Percentiles rank a stretch among this genome's conserved stretches.
Evolutionary conservation across 306 rosid genomes (phyloP).

Genomic region (Vigna trinervia): DNA sequence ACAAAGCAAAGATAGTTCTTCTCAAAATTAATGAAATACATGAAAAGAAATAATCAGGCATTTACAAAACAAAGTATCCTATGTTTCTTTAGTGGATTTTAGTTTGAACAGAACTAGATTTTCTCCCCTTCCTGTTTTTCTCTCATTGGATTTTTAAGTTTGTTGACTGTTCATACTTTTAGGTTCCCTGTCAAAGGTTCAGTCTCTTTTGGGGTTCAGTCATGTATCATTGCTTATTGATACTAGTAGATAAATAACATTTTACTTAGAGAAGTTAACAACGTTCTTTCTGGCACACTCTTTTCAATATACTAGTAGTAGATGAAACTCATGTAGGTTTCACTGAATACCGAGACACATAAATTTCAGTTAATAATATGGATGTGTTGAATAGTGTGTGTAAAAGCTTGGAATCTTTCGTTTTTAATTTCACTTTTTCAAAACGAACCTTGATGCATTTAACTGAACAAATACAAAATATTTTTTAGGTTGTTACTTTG

Average conservation of each 20-base stretch:
- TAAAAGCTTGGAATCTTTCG: not conserved
- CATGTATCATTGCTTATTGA: not conserved
- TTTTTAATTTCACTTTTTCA: not conserved
- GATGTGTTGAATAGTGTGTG: not conserved
- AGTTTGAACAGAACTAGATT: not conserved
- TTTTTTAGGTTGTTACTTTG: slow-evolving; percentile 25
- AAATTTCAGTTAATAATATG: not conserved
- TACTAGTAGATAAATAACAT: not conserved
- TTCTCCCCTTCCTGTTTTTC: not conserved
- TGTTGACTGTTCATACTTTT: not conserved
- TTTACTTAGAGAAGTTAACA: not conserved
- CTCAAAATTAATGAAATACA: not conserved
- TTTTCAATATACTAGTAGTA: not conserved
- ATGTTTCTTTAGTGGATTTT: not conserved
- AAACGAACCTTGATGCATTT: slow-evolving; percentile 10
- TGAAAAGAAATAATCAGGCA: not conserved
- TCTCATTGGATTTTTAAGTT: not conserved
- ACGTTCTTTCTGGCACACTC: not conserved
- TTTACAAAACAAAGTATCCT: not conserved
- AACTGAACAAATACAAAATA: slow-evolving; percentile 17
- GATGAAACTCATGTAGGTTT: not conserved
- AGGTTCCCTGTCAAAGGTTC: not conserved
- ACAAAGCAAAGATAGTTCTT: not conserved
- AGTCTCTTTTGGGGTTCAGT: not conserved
- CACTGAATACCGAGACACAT: not conserved